Evolutionary conservation across 495 filamentous ascomycete genomes (phyloP).

Genomic region (Xylaria intraflava): DNA sequence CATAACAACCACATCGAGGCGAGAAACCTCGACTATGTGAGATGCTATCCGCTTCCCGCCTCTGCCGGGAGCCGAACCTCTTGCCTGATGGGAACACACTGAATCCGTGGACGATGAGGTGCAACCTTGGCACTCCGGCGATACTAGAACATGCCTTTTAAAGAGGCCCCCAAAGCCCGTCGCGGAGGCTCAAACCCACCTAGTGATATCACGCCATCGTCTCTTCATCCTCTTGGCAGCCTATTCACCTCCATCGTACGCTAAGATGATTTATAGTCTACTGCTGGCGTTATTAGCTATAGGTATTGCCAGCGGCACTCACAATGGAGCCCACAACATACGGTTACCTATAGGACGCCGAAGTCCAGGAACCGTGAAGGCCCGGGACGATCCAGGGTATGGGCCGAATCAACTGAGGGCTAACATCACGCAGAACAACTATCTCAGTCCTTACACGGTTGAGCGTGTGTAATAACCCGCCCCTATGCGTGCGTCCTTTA

Average conservation of each 20-base stretch:
- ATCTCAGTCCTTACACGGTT: slow-evolving; percentile 12
- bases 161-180: not conserved
- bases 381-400: not conserved
- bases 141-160: not conserved
- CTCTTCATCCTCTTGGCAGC: not conserved
- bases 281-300: not conserved
- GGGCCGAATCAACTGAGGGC: slow-evolving; percentile 1
- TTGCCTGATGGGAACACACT: not conserved
- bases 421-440: slow-evolving; percentile 5
- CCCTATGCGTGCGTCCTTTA: not conserved
- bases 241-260: not conserved
- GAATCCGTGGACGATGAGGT: not conserved
- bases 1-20: not conserved
- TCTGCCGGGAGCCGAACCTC: not conserved
- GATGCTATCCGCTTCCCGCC: not conserved
- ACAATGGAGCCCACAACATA: not conserved
- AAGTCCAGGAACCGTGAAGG: not conserved
- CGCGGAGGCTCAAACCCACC: not conserved
- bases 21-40: not conserved
- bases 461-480: not conserved
- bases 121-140: not conserved
- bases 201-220: not conserved
- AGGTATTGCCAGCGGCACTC: not conserved
- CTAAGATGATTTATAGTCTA: slow-evolving; percentile 5
- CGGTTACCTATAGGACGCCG: slow-evolving; percentile 3